Evolutionary conservation across 2,329 filamentous ascomycete genomes (phyloP), one percentile per base, ranked within the genome.

Genomic region (Pseudocercospora vitis): DNA sequence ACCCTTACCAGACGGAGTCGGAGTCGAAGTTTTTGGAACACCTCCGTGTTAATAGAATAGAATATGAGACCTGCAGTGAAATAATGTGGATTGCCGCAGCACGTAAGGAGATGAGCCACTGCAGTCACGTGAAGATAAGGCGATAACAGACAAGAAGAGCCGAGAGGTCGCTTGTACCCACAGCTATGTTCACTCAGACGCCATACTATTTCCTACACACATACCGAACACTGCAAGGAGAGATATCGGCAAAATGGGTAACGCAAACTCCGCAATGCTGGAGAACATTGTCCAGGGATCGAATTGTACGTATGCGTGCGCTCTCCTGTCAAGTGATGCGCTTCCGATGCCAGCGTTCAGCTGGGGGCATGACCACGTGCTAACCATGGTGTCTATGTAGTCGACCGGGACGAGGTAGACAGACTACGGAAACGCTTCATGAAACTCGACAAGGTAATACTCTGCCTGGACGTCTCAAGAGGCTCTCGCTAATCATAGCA

Each of bases 371-470:
- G 49, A 56, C 58, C 51, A 49, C 32, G 33, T 52, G 52, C 59
- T 59, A 52, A 61, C 52, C 42, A 46, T 19, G 24, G 32, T 42
- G 19, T 23, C 18, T 12, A 40, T 29, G 65, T 67, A 97, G 92
- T 99, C 79, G 89, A 99, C 78, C 87, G 89, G 73, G 94, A 99
- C 68, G 94, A 99, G 74, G 91, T 99, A 56, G 94, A 97, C 71
- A 84, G 94, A 68, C 80, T 99, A 71, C 84, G 91, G 69, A 99
- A 99, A 79, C 84, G 92, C 58, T 99, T 99, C 71, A 97, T 97
- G 92, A 99, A 99, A 77, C 80, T 99, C 56, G 94, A 99, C 76
- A 97, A 96, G 83, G 92, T 94, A 75, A n/a, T n/a, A n/a, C n/a
- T n/a, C n/a, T n/a, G n/a, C n/a, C n/a, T n/a, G n/a, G n/a, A n/a